These are phyloP conservation scores for Polytrichum formosum DNA, from an alignment of 225 moss, liverwort and hornwort species.

Conservation along the genomic window DNA sequence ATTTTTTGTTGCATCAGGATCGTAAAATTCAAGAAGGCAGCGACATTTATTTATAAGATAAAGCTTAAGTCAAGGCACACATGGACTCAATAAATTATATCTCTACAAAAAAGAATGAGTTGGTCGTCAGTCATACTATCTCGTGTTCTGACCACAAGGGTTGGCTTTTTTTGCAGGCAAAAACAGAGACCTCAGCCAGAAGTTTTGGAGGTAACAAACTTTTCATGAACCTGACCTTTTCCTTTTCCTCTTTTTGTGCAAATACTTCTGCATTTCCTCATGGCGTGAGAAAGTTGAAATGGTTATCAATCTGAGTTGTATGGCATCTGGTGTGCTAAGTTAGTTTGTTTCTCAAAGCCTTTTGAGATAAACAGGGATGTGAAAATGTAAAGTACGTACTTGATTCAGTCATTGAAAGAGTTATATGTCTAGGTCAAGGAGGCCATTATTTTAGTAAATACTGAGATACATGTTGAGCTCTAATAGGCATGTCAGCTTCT, in stretches of 20 bases:
- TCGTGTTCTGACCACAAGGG: not conserved
- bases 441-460: not conserved
- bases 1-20: not conserved
- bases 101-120: not conserved
- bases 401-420: too few relatives aligned
- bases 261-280: too few relatives aligned
- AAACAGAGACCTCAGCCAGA: slow-evolving; percentile 68
- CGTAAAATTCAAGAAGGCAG: not conserved
- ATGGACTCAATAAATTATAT: not conserved
- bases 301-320: too few relatives aligned
- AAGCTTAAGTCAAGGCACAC: not conserved
- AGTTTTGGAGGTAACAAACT: slow-evolving; percentile 82
- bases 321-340: too few relatives aligned
- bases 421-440: too few relatives aligned
- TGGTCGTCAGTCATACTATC: not conserved
- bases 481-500: slow-evolving; percentile 3
- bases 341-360: too few relatives aligned
- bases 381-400: too few relatives aligned
- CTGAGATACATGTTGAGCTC: not conserved
- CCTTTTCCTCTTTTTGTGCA: not conserved
- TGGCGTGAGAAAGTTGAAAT: too few relatives aligned
- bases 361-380: too few relatives aligned
- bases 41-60: not conserved
- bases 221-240: not conserved
- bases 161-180: slow-evolving; percentile 56